Conservation (phyloP, 2,329 filamentous ascomycete genomes). For the Geosmithia morbida region DNA sequence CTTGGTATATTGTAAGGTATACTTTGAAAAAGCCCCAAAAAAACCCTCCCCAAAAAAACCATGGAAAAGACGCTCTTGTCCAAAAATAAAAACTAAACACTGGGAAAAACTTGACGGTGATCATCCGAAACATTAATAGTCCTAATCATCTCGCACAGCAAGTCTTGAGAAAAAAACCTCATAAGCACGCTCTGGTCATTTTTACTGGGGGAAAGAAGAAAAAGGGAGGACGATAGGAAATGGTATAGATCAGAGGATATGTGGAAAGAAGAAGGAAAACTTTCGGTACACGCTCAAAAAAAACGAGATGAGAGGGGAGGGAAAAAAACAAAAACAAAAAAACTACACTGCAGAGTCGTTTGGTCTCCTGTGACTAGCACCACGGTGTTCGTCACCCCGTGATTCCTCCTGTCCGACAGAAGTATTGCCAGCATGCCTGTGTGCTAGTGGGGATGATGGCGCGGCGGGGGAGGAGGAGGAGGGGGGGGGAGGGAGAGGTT, state of each 20-base stretch:
- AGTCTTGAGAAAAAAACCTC: no score
- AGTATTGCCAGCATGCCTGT: constrained; percentile 7
- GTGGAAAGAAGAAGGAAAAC: neutral
- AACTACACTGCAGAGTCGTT: constrained; percentile 20
- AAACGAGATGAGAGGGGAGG: neutral
- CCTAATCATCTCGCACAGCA: no score
- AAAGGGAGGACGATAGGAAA: neutral
- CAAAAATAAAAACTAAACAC: no score
- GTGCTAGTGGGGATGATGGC: constrained; percentile 2
- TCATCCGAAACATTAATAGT: no score
- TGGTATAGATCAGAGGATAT: no score
- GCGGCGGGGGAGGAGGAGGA: neutral
- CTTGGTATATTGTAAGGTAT: no score
- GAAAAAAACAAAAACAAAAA: constrained; percentile 2
- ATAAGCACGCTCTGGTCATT: no score
- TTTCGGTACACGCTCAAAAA: neutral
- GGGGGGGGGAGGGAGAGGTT: neutral
- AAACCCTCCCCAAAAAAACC: no score
- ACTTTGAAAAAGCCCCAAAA: no score
- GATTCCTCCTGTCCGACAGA: constrained; percentile 5
- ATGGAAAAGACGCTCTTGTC: no score
- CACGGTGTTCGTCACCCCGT: constrained; percentile 3
- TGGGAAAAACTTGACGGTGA: no score
- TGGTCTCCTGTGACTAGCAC: constrained; percentile 5
- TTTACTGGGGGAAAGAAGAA: neutral